These are phyloP conservation scores for Dothistroma septosporum DNA, from an alignment of 2,329 filamentous ascomycete species.

Conservation along the genomic window DNA sequence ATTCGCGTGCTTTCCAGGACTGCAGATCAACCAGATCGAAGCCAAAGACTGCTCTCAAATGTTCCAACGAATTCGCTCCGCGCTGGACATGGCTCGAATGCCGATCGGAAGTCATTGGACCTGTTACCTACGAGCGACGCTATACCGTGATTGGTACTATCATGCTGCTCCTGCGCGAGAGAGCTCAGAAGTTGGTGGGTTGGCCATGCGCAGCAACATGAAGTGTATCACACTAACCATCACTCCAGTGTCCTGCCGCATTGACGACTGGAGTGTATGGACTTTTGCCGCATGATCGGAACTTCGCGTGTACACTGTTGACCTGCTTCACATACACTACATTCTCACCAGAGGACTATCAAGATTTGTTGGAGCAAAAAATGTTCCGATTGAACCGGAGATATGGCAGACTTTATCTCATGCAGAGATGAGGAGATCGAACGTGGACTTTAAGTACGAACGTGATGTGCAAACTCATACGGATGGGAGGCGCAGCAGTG, in stretches of 20 bases:
- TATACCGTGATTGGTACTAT: background rate
- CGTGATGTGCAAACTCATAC: background rate
- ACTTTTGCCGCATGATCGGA: background rate
- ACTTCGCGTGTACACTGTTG: background rate
- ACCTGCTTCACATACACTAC: constrained; percentile 1
- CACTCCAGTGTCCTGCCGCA: background rate
- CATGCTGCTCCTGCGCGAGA: background rate
- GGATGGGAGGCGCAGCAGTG: no score
- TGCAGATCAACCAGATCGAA: background rate
- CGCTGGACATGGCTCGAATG: background rate
- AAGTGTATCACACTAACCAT: background rate
- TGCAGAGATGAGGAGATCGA: background rate
- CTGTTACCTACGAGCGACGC: background rate
- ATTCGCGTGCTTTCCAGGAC: background rate
- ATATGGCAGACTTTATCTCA: background rate
- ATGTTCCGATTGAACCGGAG: constrained; percentile 1
- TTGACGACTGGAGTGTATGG: background rate
- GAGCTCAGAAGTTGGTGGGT: background rate
- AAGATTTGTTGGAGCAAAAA: constrained; percentile 10
- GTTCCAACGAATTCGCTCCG: background rate
- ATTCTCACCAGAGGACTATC: background rate
- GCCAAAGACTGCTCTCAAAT: background rate
- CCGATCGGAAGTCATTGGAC: background rate
- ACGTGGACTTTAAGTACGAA: background rate
- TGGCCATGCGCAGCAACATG: no score